Percentiles rank a stretch among this genome's conserved stretches.
These are phyloP conservation scores for Botrytis hyacinthi DNA, from an alignment of 2,329 filamentous ascomycete species.

Conservation along the genomic window DNA sequence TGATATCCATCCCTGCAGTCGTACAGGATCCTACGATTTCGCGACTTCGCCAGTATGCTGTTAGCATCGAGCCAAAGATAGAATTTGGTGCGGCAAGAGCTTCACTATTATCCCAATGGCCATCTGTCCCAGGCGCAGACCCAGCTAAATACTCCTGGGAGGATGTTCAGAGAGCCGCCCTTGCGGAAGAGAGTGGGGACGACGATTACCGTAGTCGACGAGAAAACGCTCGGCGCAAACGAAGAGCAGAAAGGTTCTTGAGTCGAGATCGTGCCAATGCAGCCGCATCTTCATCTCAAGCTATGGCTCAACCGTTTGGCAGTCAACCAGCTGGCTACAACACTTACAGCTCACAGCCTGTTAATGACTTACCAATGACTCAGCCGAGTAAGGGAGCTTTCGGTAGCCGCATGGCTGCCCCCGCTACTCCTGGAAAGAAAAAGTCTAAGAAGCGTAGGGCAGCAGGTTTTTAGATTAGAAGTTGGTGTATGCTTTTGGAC, in stretches of 20 bases:
- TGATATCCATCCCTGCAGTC: slow-evolving; percentile 27
- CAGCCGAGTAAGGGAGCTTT: slow-evolving; percentile 50
- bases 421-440: slow-evolving; percentile 43
- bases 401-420: slow-evolving; percentile 43
- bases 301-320: slow-evolving; percentile 37
- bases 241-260: slow-evolving; percentile 36
- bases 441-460: slow-evolving; percentile 43
- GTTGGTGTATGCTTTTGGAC: neutral
- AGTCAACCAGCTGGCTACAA: slow-evolving; percentile 33
- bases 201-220: slow-evolving; percentile 28
- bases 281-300: slow-evolving; percentile 46
- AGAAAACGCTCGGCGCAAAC: slow-evolving; percentile 34
- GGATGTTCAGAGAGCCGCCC: slow-evolving; percentile 23
- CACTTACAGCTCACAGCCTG: slow-evolving; percentile 34
- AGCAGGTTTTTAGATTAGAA: slow-evolving; percentile 33
- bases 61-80: slow-evolving; percentile 36
- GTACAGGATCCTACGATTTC: slow-evolving; percentile 38
- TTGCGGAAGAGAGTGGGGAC: slow-evolving; percentile 27
- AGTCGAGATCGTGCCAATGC: slow-evolving; percentile 31
- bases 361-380: slow-evolving; percentile 40
- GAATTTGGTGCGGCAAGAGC: slow-evolving; percentile 30
- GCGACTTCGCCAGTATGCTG: slow-evolving; percentile 40
- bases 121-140: slow-evolving; percentile 38
- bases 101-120: slow-evolving; percentile 41
- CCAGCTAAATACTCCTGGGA: slow-evolving; percentile 40